These are phyloP conservation scores for Colletotrichum cordylinicola DNA, from an alignment of 2,329 filamentous ascomycete genomes.

Conservation along the genomic window DNA sequence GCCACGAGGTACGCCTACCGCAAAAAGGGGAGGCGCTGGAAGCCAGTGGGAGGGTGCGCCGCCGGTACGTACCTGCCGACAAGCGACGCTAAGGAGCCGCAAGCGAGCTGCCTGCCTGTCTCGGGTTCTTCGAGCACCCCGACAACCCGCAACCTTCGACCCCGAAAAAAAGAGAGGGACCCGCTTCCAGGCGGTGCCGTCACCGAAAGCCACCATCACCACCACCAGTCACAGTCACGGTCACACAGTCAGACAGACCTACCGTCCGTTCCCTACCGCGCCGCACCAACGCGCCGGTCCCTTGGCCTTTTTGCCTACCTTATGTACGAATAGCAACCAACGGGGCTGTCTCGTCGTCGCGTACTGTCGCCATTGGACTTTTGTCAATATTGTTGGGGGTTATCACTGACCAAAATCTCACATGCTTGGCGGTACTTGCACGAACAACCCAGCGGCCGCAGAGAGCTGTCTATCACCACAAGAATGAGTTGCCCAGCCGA, in stretches of 20 bases:
- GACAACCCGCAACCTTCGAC: conserved; percentile 15
- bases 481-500: neutral
- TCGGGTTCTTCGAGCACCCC: conserved; percentile 20
- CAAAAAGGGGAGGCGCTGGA: neutral
- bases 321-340: neutral
- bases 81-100: neutral
- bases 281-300: neutral
- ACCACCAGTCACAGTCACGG: neutral
- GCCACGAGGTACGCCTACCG: neutral
- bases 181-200: neutral
- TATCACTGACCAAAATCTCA: neutral
- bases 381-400: neutral
- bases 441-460: neutral
- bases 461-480: neutral
- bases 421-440: neutral
- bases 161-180: neutral
- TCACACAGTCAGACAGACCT: neutral
- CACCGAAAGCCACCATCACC: neutral
- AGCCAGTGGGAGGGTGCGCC: neutral
- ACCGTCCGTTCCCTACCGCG: neutral
- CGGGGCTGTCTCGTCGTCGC: neutral
- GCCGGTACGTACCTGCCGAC: neutral
- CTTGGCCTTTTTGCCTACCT: neutral
- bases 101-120: conserved; percentile 15
- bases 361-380: neutral